Conservation (phyloP, 1,284 basidiomycete species). For the Porodaedalea pini region DNA sequence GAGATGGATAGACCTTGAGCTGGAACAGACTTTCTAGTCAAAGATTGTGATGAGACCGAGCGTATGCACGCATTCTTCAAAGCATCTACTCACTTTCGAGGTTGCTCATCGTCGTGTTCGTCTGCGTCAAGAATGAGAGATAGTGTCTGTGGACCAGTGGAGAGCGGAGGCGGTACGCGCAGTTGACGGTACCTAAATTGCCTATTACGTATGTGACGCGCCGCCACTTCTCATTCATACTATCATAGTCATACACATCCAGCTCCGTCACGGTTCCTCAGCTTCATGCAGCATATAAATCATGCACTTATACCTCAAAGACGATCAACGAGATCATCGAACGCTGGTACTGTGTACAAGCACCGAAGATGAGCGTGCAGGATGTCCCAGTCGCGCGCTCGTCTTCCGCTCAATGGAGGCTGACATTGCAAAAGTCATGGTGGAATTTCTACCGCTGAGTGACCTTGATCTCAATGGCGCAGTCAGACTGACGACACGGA, state of each 20-base stretch:
- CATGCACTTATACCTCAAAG: slow-evolving; percentile 70
- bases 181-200: neutral
- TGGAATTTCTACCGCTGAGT: slow-evolving; percentile 75
- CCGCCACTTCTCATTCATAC: neutral
- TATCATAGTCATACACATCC: neutral
- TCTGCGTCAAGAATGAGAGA: neutral
- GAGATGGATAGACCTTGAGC: slow-evolving; percentile 65
- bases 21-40: slow-evolving; percentile 87
- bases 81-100: slow-evolving; percentile 71
- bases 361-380: slow-evolving; percentile 57
- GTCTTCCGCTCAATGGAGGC: slow-evolving; percentile 65
- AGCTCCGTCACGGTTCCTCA: neutral
- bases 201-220: neutral
- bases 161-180: neutral
- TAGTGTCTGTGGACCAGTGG: neutral
- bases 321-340: slow-evolving; percentile 44
- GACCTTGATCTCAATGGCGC: slow-evolving; percentile 66
- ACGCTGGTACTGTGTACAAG: slow-evolving; percentile 70
- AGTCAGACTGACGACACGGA: slow-evolving; percentile 58
- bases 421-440: slow-evolving; percentile 62
- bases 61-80: neutral
- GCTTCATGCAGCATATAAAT: neutral
- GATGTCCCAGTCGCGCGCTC: slow-evolving; percentile 57
- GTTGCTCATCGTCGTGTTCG: slow-evolving; percentile 63
- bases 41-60: slow-evolving; percentile 27